phyloP scores from a whole-genome alignment of 495 filamentous ascomycete species.

The Neurospora hispaniola region DNA sequence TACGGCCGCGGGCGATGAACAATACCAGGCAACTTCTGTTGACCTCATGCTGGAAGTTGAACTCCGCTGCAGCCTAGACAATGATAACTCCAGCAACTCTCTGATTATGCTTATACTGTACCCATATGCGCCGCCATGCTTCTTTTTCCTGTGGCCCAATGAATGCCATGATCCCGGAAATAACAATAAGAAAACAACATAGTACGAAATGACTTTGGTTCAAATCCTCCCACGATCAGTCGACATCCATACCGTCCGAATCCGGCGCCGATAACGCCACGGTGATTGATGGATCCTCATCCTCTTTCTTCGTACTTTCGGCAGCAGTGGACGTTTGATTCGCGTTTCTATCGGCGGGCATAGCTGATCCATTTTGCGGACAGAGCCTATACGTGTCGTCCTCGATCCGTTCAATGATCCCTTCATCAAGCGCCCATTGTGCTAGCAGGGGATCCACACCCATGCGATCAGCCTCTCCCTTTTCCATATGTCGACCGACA shows the following conservation, averaged over 20 bases:
- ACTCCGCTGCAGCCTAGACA: not conserved
- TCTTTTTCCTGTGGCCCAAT: not conserved
- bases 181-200: not conserved
- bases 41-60: not conserved
- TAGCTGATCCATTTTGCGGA: slow-evolving; percentile 16
- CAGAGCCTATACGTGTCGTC: slow-evolving; percentile 41
- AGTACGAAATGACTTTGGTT: not conserved
- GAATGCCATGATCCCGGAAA: not conserved
- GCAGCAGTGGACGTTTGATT: slow-evolving; percentile 6
- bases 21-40: not conserved
- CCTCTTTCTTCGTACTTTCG: slow-evolving; percentile 17
- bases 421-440: slow-evolving; percentile 45
- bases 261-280: slow-evolving; percentile 16
- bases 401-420: slow-evolving; percentile 45
- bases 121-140: not conserved
- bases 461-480: slow-evolving; percentile 40
- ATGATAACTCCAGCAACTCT: not conserved
- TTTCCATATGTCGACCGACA: slow-evolving; percentile 80
- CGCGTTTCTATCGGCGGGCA: slow-evolving; percentile 9
- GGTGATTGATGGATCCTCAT: slow-evolving; percentile 27
- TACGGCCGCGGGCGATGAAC: not conserved
- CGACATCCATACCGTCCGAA: slow-evolving; percentile 18
- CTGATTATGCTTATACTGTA: not conserved
- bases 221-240: slow-evolving; percentile 7
- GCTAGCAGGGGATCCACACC: slow-evolving; percentile 42